Percentiles rank a stretch among this genome's conserved stretches.
phyloP scores from a whole-genome alignment of 1,284 basidiomycete species.

The Ustilago bromivora region DNA sequence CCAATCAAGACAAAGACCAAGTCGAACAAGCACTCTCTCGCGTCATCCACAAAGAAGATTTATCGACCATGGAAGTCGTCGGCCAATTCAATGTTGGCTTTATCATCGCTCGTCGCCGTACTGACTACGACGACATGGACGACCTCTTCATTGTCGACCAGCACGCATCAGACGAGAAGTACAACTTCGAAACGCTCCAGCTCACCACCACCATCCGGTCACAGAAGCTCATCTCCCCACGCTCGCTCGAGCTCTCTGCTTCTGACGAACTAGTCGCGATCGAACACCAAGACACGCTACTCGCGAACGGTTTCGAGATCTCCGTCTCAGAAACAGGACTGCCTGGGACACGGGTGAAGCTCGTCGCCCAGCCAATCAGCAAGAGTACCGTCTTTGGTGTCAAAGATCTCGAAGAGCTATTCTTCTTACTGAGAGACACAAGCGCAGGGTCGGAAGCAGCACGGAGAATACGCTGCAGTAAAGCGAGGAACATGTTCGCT shows the following conservation, averaged over 20 bases:
- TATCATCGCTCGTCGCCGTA: constrained; percentile 81
- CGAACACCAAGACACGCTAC: constrained; percentile 85
- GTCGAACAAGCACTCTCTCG: constrained; percentile 83
- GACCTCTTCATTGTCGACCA: constrained; percentile 87
- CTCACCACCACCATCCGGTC: constrained; percentile 86
- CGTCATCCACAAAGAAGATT: constrained; percentile 89
- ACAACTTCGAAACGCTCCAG: constrained; percentile 95
- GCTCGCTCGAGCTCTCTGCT: constrained; percentile 83
- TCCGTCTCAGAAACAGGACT: constrained; percentile 74
- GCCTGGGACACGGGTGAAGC: constrained; percentile 75
- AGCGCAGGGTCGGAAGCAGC: constrained; percentile 74
- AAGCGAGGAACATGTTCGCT: constrained; percentile 96
- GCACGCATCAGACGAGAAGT: constrained; percentile 89
- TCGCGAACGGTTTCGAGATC: constrained; percentile 86
- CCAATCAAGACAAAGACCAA: constrained; percentile 74
- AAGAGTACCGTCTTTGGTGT: constrained; percentile 86
- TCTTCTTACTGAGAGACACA: constrained; percentile 84
- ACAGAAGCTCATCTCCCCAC: constrained; percentile 85
- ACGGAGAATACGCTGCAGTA: constrained; percentile 84
- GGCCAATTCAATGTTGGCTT: constrained; percentile 98
- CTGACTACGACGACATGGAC: constrained; percentile 53
- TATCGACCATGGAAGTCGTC: constrained; percentile 82
- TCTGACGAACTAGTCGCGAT: constrained; percentile 88
- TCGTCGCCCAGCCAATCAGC: constrained; percentile 89
- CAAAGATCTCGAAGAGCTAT: constrained; percentile 90